Percentiles rank a stretch among this genome's conserved stretches.
These are phyloP conservation scores for Pezicula neosporulosa DNA, from an alignment of 2,329 filamentous ascomycete species.

Conservation along the genomic window DNA sequence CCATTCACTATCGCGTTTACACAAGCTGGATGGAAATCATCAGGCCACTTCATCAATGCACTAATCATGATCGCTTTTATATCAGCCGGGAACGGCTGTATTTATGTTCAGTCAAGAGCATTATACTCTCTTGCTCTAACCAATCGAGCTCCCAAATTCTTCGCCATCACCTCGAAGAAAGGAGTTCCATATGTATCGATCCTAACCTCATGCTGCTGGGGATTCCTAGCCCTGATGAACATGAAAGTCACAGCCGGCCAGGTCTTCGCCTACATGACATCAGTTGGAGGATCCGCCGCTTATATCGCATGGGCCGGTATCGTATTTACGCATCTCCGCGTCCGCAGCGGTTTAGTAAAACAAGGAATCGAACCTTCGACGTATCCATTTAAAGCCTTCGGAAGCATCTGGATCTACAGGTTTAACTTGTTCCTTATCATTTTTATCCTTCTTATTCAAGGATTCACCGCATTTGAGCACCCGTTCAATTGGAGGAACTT, in stretches of 20 bases:
- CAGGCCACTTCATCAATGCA: slow-evolving; percentile 51
- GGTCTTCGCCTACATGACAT: slow-evolving; percentile 40
- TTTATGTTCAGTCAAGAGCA: slow-evolving; percentile 53
- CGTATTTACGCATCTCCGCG: slow-evolving; percentile 42
- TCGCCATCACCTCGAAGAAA: slow-evolving; percentile 45
- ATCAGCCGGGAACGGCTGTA: slow-evolving; percentile 46
- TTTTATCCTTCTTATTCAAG: slow-evolving; percentile 21
- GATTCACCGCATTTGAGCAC: slow-evolving; percentile 13
- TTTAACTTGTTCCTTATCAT: slow-evolving; percentile 16
- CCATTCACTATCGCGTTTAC: slow-evolving; percentile 48
- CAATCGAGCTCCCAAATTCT: slow-evolving; percentile 47
- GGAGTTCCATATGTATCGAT: slow-evolving; percentile 47
- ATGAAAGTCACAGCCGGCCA: slow-evolving; percentile 36
- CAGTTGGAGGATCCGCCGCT: slow-evolving; percentile 38
- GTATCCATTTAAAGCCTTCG: slow-evolving; percentile 17
- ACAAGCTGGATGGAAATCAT: slow-evolving; percentile 48
- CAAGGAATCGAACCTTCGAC: slow-evolving; percentile 34
- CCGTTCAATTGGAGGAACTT: slow-evolving; percentile 9
- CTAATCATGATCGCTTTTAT: slow-evolving; percentile 50
- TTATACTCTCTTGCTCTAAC: slow-evolving; percentile 51
- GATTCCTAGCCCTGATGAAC: slow-evolving; percentile 41
- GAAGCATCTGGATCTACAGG: slow-evolving; percentile 18
- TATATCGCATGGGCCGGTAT: slow-evolving; percentile 44
- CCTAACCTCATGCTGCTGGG: slow-evolving; percentile 45
- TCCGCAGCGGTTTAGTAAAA: slow-evolving; percentile 34